phyloP scores from a whole-genome alignment of 2,329 filamentous ascomycete species.

The Colletotrichum tofieldiae region DNA sequence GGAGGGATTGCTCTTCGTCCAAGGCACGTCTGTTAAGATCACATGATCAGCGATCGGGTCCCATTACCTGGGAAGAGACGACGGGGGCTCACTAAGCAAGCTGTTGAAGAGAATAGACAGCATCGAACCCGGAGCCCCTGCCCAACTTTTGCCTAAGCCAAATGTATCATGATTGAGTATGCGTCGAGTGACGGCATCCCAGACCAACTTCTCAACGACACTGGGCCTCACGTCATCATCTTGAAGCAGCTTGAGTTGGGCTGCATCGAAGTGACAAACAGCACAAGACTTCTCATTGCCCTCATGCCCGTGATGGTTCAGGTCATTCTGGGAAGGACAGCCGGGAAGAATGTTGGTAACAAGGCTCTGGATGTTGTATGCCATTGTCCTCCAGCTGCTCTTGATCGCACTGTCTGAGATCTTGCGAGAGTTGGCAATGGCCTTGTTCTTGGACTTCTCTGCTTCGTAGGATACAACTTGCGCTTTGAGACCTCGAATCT shows the following conservation, averaged over 20 bases:
- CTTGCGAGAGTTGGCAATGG: constrained; percentile 14
- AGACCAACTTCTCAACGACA: constrained; percentile 3
- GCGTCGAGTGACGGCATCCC: not conserved
- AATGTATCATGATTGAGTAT: not conserved
- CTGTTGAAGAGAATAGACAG: not conserved
- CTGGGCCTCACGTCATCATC: not conserved
- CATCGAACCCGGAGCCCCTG: not conserved
- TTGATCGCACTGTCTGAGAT: constrained; percentile 12
- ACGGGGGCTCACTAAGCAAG: not conserved
- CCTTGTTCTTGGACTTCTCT: not conserved
- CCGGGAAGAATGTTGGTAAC: not conserved
- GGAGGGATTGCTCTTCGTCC: not conserved
- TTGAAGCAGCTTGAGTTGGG: not conserved
- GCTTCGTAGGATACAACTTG: not conserved
- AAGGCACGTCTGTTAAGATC: not conserved
- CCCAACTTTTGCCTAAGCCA: not conserved
- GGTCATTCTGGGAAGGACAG: not conserved
- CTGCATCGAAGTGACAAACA: too few species aligned
- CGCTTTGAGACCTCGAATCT: not conserved
- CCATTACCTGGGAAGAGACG: too few species aligned
- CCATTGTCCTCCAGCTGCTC: not conserved
- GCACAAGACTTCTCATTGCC: not conserved
- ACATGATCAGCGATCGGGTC: not conserved
- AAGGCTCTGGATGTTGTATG: constrained; percentile 8
- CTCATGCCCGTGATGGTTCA: not conserved